These are phyloP conservation scores for Dothistroma septosporum DNA, from an alignment of 2,329 filamentous ascomycete genomes.

Conservation along the genomic window DNA sequence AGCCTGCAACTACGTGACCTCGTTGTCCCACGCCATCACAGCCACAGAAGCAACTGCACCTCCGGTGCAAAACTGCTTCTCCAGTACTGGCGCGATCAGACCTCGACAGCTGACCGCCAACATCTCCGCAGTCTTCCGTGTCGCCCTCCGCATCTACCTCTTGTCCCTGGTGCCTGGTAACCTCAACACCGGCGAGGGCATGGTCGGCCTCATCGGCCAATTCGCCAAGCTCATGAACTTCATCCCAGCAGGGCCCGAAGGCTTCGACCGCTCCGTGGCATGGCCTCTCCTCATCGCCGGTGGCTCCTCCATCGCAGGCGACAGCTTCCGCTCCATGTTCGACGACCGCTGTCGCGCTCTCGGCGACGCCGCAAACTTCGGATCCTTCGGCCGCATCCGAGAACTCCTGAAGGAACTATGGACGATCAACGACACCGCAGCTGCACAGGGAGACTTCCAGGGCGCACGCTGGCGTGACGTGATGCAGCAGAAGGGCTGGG, in stretches of 20 bases:
- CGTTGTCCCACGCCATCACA: conserved; percentile 82
- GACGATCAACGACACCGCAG: conserved; percentile 64
- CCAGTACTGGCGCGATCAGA: conserved; percentile 66
- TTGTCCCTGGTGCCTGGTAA: conserved; percentile 91
- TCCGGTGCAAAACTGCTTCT: conserved; percentile 49
- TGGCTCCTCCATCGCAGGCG: conserved; percentile 67
- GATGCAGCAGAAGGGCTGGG: conserved; percentile 88
- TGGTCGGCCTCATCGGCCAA: conserved; percentile 70
- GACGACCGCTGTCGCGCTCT: conserved; percentile 69
- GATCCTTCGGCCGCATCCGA: conserved; percentile 79
- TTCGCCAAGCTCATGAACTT: conserved; percentile 71
- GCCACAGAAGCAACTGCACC: conserved; percentile 61
- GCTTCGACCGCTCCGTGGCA: conserved; percentile 84
- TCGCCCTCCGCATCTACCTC: conserved; percentile 93
- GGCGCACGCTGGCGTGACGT: conserved; percentile 92
- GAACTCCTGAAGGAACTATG: conserved; percentile 79
- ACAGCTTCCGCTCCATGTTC: conserved; percentile 73
- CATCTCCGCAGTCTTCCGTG: conserved; percentile 84
- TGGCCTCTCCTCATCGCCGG: conserved; percentile 92
- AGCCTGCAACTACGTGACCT: conserved; percentile 82
- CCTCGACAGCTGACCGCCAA: conserved; percentile 81
- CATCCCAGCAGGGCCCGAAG: conserved; percentile 74
- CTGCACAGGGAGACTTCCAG: conserved; percentile 48
- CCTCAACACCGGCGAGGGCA: conserved; percentile 68
- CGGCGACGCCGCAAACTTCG: conserved; percentile 71